These are phyloP conservation scores for Clarireedia monteithiana DNA, from an alignment of 2,329 filamentous ascomycete species.

Conservation along the genomic window DNA sequence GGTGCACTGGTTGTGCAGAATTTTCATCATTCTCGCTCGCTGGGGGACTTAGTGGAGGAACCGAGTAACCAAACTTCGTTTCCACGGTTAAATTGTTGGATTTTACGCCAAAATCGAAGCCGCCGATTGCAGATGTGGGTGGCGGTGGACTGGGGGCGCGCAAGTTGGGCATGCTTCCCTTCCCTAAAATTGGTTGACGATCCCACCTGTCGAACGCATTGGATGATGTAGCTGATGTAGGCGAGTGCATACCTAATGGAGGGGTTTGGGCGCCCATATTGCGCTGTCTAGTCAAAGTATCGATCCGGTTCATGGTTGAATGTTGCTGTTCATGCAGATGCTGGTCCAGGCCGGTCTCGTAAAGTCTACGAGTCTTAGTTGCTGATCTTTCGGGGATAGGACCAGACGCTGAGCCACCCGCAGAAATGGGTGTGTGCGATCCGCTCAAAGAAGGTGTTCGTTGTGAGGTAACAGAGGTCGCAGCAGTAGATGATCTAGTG, in stretches of 20 bases:
- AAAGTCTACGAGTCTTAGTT: constrained; percentile 67
- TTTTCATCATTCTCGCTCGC: constrained; percentile 67
- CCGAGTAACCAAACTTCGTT: constrained; percentile 30
- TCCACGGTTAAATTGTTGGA: constrained; percentile 27
- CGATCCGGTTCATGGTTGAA: constrained; percentile 69
- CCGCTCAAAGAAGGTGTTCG: constrained; percentile 45
- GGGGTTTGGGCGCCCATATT: constrained; percentile 23
- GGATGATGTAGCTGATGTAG: constrained; percentile 21
- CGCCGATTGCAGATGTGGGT: constrained; percentile 33
- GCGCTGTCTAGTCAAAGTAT: constrained; percentile 64
- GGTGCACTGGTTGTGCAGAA: constrained; percentile 56
- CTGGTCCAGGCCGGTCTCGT: constrained; percentile 74
- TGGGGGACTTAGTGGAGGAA: constrained; percentile 59
- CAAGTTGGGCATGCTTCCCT: constrained; percentile 63
- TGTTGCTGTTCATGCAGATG: constrained; percentile 74
- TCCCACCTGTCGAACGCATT: constrained; percentile 42
- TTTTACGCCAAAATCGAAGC: constrained; percentile 30
- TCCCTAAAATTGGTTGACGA: constrained; percentile 41
- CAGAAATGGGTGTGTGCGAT: constrained; percentile 34
- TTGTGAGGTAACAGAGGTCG: constrained; percentile 81
- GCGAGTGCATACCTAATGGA: constrained; percentile 21
- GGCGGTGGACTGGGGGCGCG: constrained; percentile 42
- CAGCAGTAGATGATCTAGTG: constrained; percentile 73
- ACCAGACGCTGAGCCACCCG: constrained; percentile 31
- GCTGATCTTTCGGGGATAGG: constrained; percentile 52